Evolutionary conservation across 2,329 filamentous ascomycete species (phyloP).

Genomic region (Sporothrix mexicana): DNA sequence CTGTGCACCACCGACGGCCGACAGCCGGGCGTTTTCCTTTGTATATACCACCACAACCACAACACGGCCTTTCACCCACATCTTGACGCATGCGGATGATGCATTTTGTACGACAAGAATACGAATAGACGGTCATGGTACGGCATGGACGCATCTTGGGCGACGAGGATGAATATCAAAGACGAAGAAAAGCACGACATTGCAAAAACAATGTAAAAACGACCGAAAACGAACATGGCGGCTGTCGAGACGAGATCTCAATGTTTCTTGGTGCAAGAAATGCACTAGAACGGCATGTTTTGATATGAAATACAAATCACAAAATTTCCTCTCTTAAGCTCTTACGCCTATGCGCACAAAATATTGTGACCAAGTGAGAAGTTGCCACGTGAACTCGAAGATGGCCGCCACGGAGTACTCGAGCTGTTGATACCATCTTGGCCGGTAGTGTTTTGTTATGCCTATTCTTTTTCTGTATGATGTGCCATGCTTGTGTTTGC

Average conservation of each 20-base stretch:
- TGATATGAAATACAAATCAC: not conserved
- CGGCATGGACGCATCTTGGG: not conserved
- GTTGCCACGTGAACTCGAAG: no score
- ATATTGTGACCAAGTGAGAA: no score
- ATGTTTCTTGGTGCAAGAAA: no score
- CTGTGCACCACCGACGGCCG: not conserved
- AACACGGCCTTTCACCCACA: not conserved
- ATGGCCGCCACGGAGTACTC: no score
- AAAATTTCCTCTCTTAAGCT: conserved; percentile 16
- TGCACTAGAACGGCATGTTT: not conserved
- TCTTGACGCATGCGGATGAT: not conserved
- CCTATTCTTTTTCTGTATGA: no score
- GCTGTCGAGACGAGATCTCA: not conserved
- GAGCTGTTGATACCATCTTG: no score
- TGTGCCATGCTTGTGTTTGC: no score
- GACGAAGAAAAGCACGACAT: not conserved
- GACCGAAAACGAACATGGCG: conserved; percentile 1
- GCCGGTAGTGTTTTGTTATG: no score
- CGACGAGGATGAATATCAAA: not conserved
- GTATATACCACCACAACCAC: conserved; percentile 16
- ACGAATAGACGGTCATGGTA: not conserved
- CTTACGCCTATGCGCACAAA: not conserved
- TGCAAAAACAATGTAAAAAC: not conserved
- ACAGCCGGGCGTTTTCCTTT: not conserved
- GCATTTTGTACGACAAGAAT: not conserved